A percentile compares a stretch with the other conserved stretches of the same genome.
Conservation (phyloP, 495 filamentous ascomycete species). For the Wilcoxina mikolae region DNA sequence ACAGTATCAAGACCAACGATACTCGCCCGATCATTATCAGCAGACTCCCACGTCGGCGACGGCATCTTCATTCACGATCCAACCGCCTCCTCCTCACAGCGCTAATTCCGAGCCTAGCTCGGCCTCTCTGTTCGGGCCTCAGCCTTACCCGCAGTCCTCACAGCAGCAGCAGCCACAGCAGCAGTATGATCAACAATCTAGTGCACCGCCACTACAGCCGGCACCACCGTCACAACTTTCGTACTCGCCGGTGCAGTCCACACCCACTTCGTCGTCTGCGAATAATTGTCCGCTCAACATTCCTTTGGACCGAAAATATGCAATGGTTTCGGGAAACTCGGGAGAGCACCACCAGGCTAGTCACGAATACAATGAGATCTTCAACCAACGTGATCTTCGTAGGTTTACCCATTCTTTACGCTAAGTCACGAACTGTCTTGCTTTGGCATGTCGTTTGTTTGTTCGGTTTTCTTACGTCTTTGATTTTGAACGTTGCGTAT, state of each 20-base stretch:
- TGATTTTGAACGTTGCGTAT: too few relatives aligned
- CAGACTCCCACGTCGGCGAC: slow-evolving; percentile 12
- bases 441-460: slow-evolving; percentile 5
- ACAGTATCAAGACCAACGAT: slow-evolving; percentile 8
- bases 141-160: slow-evolving; percentile 10
- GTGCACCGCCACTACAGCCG: not conserved
- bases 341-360: slow-evolving; percentile 8
- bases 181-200: not conserved
- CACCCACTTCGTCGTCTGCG: not conserved
- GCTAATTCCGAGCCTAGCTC: slow-evolving; percentile 11
- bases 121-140: slow-evolving; percentile 16
- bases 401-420: slow-evolving; percentile 24
- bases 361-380: slow-evolving; percentile 11
- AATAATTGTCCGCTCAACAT: slow-evolving; percentile 18
- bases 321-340: slow-evolving; percentile 13
- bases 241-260: slow-evolving; percentile 3
- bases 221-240: slow-evolving; percentile 1
- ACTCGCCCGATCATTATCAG: slow-evolving; percentile 13
- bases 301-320: slow-evolving; percentile 19
- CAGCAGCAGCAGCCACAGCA: slow-evolving; percentile 1
- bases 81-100: slow-evolving; percentile 10
- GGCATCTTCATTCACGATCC: slow-evolving; percentile 9
- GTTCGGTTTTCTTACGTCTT: too few relatives aligned
- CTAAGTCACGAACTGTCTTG: slow-evolving; percentile 10
- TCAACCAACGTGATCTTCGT: slow-evolving; percentile 19